These are phyloP conservation scores for Nasturtium officinale DNA, from an alignment of 345 rosid genomes.

Conservation along the genomic window DNA sequence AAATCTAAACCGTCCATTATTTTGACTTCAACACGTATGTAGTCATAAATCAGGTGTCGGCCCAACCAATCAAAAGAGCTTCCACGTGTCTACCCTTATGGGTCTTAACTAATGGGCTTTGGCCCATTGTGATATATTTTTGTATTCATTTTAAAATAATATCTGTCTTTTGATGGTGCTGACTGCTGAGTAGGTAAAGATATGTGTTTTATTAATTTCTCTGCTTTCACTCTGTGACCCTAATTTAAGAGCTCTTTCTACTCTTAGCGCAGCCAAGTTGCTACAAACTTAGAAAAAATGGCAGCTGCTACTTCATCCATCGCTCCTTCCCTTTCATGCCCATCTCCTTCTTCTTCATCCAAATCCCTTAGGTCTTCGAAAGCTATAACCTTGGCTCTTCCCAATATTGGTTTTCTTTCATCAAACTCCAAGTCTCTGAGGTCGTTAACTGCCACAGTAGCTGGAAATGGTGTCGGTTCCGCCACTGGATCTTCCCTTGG, in stretches of 20 bases:
- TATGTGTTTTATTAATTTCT: background rate
- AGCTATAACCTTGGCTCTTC: constrained; percentile 28
- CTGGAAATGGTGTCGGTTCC: constrained; percentile 42
- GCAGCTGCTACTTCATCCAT: constrained; percentile 57
- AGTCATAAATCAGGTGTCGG: background rate
- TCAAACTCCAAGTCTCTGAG: constrained; percentile 47
- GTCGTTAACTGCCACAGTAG: constrained; percentile 40
- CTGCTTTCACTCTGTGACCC: constrained; percentile 17
- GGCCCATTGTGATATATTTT: constrained; percentile 12
- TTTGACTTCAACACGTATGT: constrained; percentile 20
- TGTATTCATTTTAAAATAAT: background rate
- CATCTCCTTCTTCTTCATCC: constrained; percentile 32
- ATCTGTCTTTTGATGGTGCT: constrained; percentile 3
- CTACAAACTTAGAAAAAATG: constrained; percentile 27
- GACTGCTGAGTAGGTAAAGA: constrained; percentile 16
- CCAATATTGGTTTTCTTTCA: constrained; percentile 48
- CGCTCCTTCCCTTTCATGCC: constrained; percentile 43
- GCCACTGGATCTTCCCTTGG: constrained; percentile 49
- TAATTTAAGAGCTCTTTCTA: constrained; percentile 31
- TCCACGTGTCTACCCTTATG: background rate
- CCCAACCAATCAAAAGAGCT: background rate
- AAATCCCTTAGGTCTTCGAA: constrained; percentile 38
- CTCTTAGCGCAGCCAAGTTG: constrained; percentile 28
- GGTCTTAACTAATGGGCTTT: background rate
- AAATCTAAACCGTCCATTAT: constrained; percentile 2